phyloP scores from a whole-genome alignment of 805 yeast species.

The Ogataea thermomethanolica region DNA sequence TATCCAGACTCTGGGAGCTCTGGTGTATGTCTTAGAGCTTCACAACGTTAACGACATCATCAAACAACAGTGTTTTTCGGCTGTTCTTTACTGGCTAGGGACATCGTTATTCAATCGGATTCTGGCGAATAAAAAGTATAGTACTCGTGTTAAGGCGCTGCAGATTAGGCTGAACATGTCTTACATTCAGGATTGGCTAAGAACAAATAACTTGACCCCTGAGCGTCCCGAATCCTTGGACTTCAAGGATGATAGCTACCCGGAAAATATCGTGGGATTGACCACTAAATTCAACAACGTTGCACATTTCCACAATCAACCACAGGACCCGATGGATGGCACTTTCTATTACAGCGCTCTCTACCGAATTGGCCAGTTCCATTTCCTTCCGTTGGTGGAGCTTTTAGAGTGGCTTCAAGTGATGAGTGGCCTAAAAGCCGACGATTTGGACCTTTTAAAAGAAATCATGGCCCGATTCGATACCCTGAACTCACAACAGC shows the following conservation, averaged over 20 bases:
- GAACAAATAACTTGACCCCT: conserved; percentile 58
- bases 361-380: conserved; percentile 59
- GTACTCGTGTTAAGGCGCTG: conserved; percentile 80
- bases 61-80: conserved; percentile 74
- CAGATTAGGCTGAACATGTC: conserved; percentile 87
- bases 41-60: conserved; percentile 77
- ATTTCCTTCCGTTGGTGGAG: conserved; percentile 71
- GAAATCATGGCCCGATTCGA: conserved; percentile 52
- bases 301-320: conserved; percentile 29
- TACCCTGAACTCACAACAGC: conserved; percentile 61
- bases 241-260: conserved; percentile 28
- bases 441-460: conserved; percentile 55
- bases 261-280: conserved; percentile 30
- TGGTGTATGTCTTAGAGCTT: conserved; percentile 77
- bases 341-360: conserved; percentile 63
- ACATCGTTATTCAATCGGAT: conserved; percentile 70
- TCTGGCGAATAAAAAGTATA: conserved; percentile 61
- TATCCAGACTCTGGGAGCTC: conserved; percentile 83
- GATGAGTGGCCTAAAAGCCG: conserved; percentile 52
- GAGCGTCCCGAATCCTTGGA: conserved; percentile 27
- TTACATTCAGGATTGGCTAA: conserved; percentile 89
- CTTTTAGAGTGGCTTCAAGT: conserved; percentile 89
- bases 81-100: conserved; percentile 76
- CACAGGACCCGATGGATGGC: conserved; percentile 44
- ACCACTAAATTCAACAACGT: conserved; percentile 27